These are phyloP conservation scores for Phytopythium litorale DNA, from an alignment of 352 stramenopile species.

Conservation along the genomic window DNA sequence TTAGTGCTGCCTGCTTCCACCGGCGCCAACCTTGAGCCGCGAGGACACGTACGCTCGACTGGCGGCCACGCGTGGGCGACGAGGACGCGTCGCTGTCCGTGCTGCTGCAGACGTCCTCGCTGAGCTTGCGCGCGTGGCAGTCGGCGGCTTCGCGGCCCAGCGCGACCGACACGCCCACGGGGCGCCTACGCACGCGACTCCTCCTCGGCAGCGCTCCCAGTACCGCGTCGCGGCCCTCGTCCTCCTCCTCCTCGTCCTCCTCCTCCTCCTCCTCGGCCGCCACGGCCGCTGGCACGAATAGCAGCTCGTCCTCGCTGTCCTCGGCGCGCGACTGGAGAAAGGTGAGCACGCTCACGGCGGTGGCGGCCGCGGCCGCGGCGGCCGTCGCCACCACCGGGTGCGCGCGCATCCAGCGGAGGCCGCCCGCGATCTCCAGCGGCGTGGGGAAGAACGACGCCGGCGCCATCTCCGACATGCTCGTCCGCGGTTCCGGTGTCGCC, in stretches of 20 bases:
- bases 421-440: slow-evolving; percentile 69
- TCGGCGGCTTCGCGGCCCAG: not conserved
- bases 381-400: slow-evolving; percentile 71
- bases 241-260: slow-evolving; percentile 23
- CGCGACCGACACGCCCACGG: not conserved
- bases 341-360: slow-evolving; percentile 61
- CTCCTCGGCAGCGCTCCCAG: not conserved
- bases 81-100: slow-evolving; percentile 67
- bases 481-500: not conserved
- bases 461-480: slow-evolving; percentile 52
- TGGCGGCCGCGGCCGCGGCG: slow-evolving; percentile 55
- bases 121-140: slow-evolving; percentile 6
- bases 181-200: not conserved
- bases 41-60: slow-evolving; percentile 26
- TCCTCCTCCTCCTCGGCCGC: slow-evolving; percentile 11
- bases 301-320: slow-evolving; percentile 16
- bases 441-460: slow-evolving; percentile 79
- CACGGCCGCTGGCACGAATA: not conserved
- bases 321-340: slow-evolving; percentile 47
- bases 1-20: not conserved
- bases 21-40: not conserved
- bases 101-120: slow-evolving; percentile 53
- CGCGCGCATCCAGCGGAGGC: slow-evolving; percentile 65
- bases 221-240: slow-evolving; percentile 29
- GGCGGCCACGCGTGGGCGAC: slow-evolving; percentile 26